phyloP scores from a whole-genome alignment of 495 filamentous ascomycete species.

The Xylaria nigripes region DNA sequence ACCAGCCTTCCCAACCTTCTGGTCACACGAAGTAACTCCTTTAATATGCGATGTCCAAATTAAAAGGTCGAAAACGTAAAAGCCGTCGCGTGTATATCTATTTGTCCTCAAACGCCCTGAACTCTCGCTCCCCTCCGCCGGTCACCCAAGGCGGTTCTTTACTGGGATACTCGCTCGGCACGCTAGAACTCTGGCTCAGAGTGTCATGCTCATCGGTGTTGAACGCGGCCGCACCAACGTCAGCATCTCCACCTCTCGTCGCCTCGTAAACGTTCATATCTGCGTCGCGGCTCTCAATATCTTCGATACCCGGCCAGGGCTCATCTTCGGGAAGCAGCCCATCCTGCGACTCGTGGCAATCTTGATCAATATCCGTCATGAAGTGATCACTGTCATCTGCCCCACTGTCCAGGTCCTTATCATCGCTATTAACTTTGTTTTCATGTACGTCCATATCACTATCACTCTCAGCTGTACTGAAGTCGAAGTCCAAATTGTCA shows the following conservation, averaged over 20 bases:
- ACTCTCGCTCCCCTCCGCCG: not conserved
- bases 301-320: constrained; percentile 37
- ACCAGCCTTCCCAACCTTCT: not conserved
- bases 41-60: not conserved
- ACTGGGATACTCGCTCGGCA: constrained; percentile 34
- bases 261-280: constrained; percentile 14
- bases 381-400: constrained; percentile 17
- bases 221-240: not conserved
- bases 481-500: constrained; percentile 18
- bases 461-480: constrained; percentile 23
- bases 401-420: not conserved
- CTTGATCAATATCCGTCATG: constrained; percentile 19
- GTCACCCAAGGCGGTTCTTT: constrained; percentile 22
- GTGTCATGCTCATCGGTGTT: constrained; percentile 21
- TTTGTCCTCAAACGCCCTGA: not conserved
- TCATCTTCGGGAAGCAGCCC: constrained; percentile 34
- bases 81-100: not conserved
- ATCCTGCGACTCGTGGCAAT: constrained; percentile 20
- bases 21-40: not conserved
- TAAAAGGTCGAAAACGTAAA: not conserved
- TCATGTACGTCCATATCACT: constrained; percentile 30
- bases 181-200: constrained; percentile 30
- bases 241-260: constrained; percentile 14
- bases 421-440: constrained; percentile 23
- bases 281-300: constrained; percentile 38